Percentiles rank a stretch among this genome's conserved stretches.
These are phyloP conservation scores for Colletotrichum spaethianum DNA, from an alignment of 2,329 filamentous ascomycete genomes.

Conservation along the genomic window DNA sequence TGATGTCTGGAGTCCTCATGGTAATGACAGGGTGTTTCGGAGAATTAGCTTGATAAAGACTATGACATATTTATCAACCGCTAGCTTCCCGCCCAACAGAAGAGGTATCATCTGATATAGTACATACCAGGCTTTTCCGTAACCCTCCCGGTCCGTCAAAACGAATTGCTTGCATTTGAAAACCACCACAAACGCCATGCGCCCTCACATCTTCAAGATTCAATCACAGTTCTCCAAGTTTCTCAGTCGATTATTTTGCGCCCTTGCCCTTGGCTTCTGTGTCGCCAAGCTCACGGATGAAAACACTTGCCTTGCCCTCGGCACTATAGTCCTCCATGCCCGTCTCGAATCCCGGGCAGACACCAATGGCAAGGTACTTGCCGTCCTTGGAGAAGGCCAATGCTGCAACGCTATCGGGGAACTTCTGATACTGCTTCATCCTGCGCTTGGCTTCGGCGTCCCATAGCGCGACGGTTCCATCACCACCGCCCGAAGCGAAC, in stretches of 20 bases:
- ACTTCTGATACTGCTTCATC: conserved; percentile 90
- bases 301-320: conserved; percentile 81
- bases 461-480: conserved; percentile 94
- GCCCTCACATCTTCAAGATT: conserved; percentile 42
- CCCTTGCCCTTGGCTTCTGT: conserved; percentile 91
- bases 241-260: conserved; percentile 68
- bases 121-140: conserved; percentile 40
- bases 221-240: not conserved
- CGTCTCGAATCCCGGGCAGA: conserved; percentile 90
- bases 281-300: conserved; percentile 87
- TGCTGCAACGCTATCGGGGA: conserved; percentile 82
- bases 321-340: conserved; percentile 84
- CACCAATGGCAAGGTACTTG: conserved; percentile 82
- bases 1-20: not conserved
- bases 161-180: conserved; percentile 49
- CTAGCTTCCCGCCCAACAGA: conserved; percentile 20
- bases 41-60: conserved; percentile 16
- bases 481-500: conserved; percentile 90
- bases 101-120: conserved; percentile 40
- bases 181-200: conserved; percentile 39
- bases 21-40: not conserved
- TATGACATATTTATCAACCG: conserved; percentile 11
- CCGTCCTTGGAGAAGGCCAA: conserved; percentile 85
- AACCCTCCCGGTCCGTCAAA: conserved; percentile 45
- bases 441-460: conserved; percentile 91